Evolutionary conservation across 2,329 filamentous ascomycete species (phyloP), one percentile per base, ranked within the genome.

Genomic region (Aspergillus clavatus): DNA sequence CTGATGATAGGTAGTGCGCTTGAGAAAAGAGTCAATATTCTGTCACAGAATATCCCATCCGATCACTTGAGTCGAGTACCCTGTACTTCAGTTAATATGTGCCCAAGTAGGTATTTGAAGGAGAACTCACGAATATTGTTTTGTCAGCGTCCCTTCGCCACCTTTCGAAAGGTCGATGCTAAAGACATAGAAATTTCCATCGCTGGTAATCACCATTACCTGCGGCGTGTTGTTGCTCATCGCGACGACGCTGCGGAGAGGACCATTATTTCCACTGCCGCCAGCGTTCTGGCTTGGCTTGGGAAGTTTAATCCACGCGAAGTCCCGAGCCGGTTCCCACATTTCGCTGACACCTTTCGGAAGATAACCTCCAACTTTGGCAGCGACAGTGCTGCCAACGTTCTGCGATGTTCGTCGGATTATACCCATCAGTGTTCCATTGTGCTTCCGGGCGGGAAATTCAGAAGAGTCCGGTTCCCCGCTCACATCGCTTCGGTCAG

Each of bases 191-290:
- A 96, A 97, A 19, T 85, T 85, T 7, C 93, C 93, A 64, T 98
- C 93, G 57, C 86, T 96, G 0, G 93, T 98, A 11, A 96, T 90
- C 0, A 97, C 88, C 90, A 98, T 97, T 39, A 98, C 87, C 60
- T 97, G 90, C 1, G 93, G 93, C 21, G 87, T 90, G 63, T 84
- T 95, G 60, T 85, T 93, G 63, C 88, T 95, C 84, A 98, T 94
- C 7, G 93, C 91, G 35, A 98, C 93, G n/a, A 98, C 91, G 54
- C 89, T 95, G 54, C 87, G 78, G 31, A 95, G 69, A 0, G 87
- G 83, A 0, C 77, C 73, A n/a, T 61, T 61, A 27, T 67, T 60
- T 19, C 69, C 69, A 24, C 57, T 60, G 7, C 57, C 60, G 5
- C 63, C 67, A 51, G 46, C 60, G 36, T 58, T 65, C n/a, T 65